Percentiles rank a stretch among this genome's conserved stretches.
These are phyloP conservation scores for Cyclotella sp. DNA, from an alignment of 108 stramenopile genomes.

Conservation along the genomic window DNA sequence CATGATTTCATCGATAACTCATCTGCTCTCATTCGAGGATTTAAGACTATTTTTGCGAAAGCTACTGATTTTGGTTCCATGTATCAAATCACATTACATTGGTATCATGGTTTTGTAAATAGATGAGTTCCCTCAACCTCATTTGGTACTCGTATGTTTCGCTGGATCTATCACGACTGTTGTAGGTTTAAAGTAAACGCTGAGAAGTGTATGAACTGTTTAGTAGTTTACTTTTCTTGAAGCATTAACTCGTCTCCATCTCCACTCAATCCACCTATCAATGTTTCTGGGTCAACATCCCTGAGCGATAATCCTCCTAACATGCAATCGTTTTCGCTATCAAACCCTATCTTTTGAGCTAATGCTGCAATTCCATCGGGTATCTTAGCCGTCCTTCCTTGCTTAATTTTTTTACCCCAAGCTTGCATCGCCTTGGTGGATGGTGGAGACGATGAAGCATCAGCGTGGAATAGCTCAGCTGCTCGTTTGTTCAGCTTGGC, in stretches of 20 bases:
- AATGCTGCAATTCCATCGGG: constrained; percentile 58
- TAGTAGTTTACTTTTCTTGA: neutral
- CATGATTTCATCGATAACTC: too few relatives aligned
- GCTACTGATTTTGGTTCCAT: too few relatives aligned
- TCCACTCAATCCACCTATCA: constrained; percentile 36
- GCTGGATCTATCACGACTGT: neutral
- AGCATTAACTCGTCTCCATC: constrained; percentile 10
- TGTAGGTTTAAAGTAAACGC: neutral
- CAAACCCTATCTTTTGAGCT: constrained; percentile 67
- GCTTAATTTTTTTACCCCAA: constrained; percentile 55
- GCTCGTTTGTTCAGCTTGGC: constrained; percentile 77
- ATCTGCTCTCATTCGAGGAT: too few relatives aligned
- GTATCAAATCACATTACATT: too few relatives aligned
- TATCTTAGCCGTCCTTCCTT: constrained; percentile 31
- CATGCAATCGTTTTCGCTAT: constrained; percentile 35
- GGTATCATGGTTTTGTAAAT: too few relatives aligned
- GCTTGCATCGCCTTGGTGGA: constrained; percentile 49
- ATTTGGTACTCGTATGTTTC: too few relatives aligned
- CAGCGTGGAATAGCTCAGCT: constrained; percentile 65
- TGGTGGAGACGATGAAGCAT: constrained; percentile 61
- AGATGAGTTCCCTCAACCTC: too few relatives aligned
- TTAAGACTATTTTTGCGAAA: too few relatives aligned
- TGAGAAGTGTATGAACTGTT: too few relatives aligned
- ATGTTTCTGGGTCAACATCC: constrained; percentile 41
- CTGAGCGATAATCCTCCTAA: constrained; percentile 26